Evolutionary conservation across 306 rosid species (phyloP).

Genomic region (barrel medic (Medicago truncatula)): MtrunA17r5.0-ANR NC_053045.1:11158501-11159000

Average conservation of each 20-base stretch:
- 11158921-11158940: too few species aligned
- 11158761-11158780: neutral
- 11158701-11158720: neutral
- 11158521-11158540: neutral
- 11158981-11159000: too few species aligned
- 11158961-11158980: too few species aligned
- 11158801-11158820: neutral
- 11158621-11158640: neutral
- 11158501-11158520: neutral
- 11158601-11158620: too few species aligned
- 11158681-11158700: neutral
- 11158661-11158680: slow-evolving; percentile 12
- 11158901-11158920: too few species aligned
- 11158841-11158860: too few species aligned
- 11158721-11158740: too few species aligned
- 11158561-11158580: slow-evolving; percentile 12
- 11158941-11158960: too few species aligned
- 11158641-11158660: slow-evolving; percentile 14
- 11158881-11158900: too few species aligned
- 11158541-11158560: slow-evolving; percentile 11
- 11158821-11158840: too few species aligned
- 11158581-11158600: neutral
- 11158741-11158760: too few species aligned
- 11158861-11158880: too few species aligned
- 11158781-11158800: neutral